phyloP scores from a whole-genome alignment of 257 asterid species.

The Oldenlandia corymbosa region DNA sequence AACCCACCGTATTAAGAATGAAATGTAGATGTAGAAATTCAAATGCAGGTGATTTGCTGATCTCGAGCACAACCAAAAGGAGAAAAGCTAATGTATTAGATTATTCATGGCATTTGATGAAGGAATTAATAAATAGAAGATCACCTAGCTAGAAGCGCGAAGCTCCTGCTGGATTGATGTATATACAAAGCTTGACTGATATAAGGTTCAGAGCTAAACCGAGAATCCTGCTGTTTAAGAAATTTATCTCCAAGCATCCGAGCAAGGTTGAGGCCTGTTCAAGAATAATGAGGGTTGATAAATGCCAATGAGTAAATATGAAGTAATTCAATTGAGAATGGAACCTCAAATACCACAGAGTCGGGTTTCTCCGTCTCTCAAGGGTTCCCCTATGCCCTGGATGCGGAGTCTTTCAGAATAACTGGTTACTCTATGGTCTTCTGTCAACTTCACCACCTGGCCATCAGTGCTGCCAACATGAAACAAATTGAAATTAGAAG shows the following conservation, averaged over 20 bases:
- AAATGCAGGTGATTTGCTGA: no score
- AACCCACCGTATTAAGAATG: not conserved
- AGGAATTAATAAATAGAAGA: slow-evolving; percentile 1
- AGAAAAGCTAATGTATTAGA: slow-evolving; percentile 3
- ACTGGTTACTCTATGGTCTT: slow-evolving; percentile 87
- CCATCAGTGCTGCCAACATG: slow-evolving; percentile 64
- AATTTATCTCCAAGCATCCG: slow-evolving; percentile 98
- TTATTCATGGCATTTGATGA: not conserved
- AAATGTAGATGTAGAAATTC: not conserved
- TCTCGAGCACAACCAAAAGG: not conserved
- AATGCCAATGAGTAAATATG: slow-evolving; percentile 6
- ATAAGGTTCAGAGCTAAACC: slow-evolving; percentile 90
- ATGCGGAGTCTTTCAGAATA: slow-evolving; percentile 75
- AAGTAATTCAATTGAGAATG: slow-evolving; percentile 7
- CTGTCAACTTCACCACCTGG: slow-evolving; percentile 85
- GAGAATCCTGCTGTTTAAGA: slow-evolving; percentile 83
- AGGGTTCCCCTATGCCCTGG: slow-evolving; percentile 69
- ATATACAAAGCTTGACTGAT: slow-evolving; percentile 58
- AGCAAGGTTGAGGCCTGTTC: slow-evolving; percentile 83
- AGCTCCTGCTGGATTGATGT: slow-evolving; percentile 46
- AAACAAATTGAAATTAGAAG: not conserved
- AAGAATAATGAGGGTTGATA: slow-evolving; percentile 16
- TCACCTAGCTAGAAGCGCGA: slow-evolving; percentile 87
- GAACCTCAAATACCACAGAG: slow-evolving; percentile 58
- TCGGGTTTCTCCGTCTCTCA: slow-evolving; percentile 89